These are phyloP conservation scores for Salisapilia sapeloensis DNA, from an alignment of 352 stramenopile genomes.

Conservation along the genomic window DNA sequence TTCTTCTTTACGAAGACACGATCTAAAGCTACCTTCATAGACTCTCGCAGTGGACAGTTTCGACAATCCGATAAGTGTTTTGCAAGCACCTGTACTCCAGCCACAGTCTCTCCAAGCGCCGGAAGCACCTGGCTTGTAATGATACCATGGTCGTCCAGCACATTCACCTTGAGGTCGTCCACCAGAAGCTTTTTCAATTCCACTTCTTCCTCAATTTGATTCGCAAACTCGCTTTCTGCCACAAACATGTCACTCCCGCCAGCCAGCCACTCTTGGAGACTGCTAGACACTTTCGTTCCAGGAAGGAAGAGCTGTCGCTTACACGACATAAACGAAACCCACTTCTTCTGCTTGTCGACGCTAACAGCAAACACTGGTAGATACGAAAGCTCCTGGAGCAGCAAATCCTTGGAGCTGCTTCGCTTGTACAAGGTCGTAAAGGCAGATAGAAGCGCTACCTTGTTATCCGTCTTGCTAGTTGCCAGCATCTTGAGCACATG, in stretches of 20 bases:
- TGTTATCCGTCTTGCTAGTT: conserved; percentile 9
- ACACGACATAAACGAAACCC: conserved; percentile 21
- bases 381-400: conserved; percentile 45
- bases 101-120: too few relatives aligned
- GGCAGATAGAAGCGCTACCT: conserved; percentile 23
- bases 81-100: too few relatives aligned
- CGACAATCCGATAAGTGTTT: conserved; percentile 12
- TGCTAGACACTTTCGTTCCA: too few relatives aligned
- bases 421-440: conserved; percentile 39
- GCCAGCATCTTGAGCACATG: conserved; percentile 41
- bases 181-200: conserved; percentile 14
- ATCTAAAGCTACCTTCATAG: too few relatives aligned
- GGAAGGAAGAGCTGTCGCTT: conserved; percentile 15
- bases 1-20: conserved; percentile 12
- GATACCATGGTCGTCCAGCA: conserved; percentile 25
- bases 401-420: conserved; percentile 20
- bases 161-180: conserved; percentile 14
- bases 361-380: conserved; percentile 55
- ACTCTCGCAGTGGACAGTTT: conserved; percentile 9
- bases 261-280: too few relatives aligned
- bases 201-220: neutral
- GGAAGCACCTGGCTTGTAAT: conserved; percentile 6
- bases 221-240: too few relatives aligned
- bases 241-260: too few relatives aligned
- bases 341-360: conserved; percentile 8